phyloP scores from a whole-genome alignment of 2,329 filamentous ascomycete species.

The Trichoderma polysporum region DNA sequence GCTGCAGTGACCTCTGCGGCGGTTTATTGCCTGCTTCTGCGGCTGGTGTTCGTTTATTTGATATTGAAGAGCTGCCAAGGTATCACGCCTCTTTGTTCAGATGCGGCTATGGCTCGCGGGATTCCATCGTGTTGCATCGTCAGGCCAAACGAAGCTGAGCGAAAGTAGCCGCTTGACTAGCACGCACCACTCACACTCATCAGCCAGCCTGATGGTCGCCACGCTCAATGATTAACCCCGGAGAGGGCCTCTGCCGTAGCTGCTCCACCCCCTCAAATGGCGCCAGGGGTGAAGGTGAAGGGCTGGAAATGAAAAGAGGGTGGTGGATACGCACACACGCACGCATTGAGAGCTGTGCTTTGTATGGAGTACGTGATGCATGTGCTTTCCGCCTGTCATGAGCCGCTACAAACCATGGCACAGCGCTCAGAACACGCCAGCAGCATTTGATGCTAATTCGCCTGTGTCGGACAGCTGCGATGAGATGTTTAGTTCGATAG shows the following conservation, averaged over 20 bases:
- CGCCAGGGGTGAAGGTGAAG: not conserved
- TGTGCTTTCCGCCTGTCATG: constrained; percentile 9
- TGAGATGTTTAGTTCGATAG: not conserved
- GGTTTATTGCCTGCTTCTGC: not conserved
- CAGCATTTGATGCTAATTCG: not conserved
- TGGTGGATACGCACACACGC: not conserved
- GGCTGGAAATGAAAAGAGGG: not conserved
- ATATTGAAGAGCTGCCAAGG: not conserved
- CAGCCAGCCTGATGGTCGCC: not conserved
- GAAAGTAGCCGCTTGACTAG: not conserved
- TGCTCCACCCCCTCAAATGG: not conserved
- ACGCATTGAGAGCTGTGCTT: not conserved
- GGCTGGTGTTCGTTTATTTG: not conserved
- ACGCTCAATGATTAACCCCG: not conserved
- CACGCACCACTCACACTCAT: not conserved
- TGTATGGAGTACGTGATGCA: not conserved
- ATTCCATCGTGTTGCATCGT: not conserved
- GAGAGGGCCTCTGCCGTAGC: constrained; percentile 7
- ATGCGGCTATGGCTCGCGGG: not conserved
- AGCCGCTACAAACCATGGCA: not conserved
- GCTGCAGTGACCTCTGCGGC: not conserved
- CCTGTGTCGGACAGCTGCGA: not conserved
- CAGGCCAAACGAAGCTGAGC: not conserved
- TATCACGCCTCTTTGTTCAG: not conserved
- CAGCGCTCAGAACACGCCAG: not conserved